Percentiles rank a stretch among this genome's conserved stretches.
phyloP scores from a whole-genome alignment of 768 basidiomycete genomes.

The Leccinum obscurum region DNA sequence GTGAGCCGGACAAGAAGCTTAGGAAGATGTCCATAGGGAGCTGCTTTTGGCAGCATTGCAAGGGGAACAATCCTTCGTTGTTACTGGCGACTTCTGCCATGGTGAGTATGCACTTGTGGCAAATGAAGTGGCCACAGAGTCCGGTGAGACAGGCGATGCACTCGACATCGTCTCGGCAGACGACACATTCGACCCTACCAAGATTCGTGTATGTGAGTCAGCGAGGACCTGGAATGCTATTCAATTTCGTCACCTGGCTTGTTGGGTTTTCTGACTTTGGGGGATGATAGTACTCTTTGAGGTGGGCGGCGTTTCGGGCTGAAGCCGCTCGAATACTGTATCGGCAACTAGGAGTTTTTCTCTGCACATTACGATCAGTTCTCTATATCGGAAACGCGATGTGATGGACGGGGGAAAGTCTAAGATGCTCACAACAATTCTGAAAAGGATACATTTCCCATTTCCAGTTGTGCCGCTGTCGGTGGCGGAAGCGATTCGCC shows the following conservation, averaged over 20 bases:
- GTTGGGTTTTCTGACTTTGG: not conserved
- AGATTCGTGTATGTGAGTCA: not conserved
- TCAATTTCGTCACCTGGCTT: constrained; percentile 1
- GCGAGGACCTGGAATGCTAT: not conserved
- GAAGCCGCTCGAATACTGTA: not conserved
- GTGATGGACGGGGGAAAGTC: too few species aligned
- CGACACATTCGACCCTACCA: constrained; percentile 35
- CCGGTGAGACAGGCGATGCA: constrained; percentile 31
- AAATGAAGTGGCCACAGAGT: constrained; percentile 50
- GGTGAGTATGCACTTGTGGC: constrained; percentile 41
- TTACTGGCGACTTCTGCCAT: constrained; percentile 43
- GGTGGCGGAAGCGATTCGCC: constrained; percentile 25
- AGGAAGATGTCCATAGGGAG: constrained; percentile 34
- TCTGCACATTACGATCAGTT: constrained; percentile 3
- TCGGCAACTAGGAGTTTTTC: constrained; percentile 16
- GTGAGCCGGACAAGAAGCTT: constrained; percentile 32
- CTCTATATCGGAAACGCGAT: too few species aligned
- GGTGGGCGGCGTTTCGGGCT: not conserved
- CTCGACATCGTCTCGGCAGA: constrained; percentile 40
- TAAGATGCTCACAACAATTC: constrained; percentile 15
- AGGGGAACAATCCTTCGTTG: constrained; percentile 53
- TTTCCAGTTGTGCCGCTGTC: constrained; percentile 22
- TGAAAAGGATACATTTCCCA: constrained; percentile 13
- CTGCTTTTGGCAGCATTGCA: constrained; percentile 47
- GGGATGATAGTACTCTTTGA: not conserved